Conservation (phyloP, 2,329 filamentous ascomycete species). For the Intubia oerlemansii region DNA sequence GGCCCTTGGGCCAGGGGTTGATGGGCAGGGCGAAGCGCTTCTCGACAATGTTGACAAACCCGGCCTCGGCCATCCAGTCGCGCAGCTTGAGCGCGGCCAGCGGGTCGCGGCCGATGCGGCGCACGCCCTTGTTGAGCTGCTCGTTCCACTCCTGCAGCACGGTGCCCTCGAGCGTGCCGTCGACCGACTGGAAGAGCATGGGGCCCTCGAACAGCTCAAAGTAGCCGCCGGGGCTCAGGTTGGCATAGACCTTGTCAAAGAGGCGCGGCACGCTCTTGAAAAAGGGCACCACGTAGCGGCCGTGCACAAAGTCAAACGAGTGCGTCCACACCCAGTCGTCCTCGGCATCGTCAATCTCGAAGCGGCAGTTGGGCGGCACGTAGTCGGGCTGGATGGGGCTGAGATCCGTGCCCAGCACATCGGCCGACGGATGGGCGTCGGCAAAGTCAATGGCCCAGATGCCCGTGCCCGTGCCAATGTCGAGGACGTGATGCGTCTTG, state of each 20-base stretch:
- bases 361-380: constrained; percentile 30
- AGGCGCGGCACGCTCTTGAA: constrained; percentile 27
- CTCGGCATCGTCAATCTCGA: constrained; percentile 32
- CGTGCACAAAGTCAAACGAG: constrained; percentile 33
- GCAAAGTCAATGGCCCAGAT: constrained; percentile 9
- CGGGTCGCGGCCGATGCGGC: constrained; percentile 5
- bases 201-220: constrained; percentile 16
- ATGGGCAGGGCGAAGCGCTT: constrained; percentile 13
- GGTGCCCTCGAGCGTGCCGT: constrained; percentile 13
- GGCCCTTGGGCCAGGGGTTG: constrained; percentile 16
- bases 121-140: constrained; percentile 8
- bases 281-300: constrained; percentile 26
- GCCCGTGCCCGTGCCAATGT: constrained; percentile 9
- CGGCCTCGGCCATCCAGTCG: constrained; percentile 10
- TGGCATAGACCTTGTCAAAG: constrained; percentile 22
- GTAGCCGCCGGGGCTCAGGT: constrained; percentile 19
- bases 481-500: constrained; percentile 3
- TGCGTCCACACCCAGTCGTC: constrained; percentile 25
- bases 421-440: constrained; percentile 12
- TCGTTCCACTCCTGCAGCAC: constrained; percentile 10
- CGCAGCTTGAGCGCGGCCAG: constrained; percentile 2
- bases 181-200: constrained; percentile 8
- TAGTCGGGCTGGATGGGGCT: constrained; percentile 24
- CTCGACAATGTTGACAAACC: constrained; percentile 13
- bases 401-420: constrained; percentile 24